These are phyloP conservation scores for Leccinum disarticulatum DNA, from an alignment of 768 basidiomycete genomes.

Conservation along the genomic window DNA sequence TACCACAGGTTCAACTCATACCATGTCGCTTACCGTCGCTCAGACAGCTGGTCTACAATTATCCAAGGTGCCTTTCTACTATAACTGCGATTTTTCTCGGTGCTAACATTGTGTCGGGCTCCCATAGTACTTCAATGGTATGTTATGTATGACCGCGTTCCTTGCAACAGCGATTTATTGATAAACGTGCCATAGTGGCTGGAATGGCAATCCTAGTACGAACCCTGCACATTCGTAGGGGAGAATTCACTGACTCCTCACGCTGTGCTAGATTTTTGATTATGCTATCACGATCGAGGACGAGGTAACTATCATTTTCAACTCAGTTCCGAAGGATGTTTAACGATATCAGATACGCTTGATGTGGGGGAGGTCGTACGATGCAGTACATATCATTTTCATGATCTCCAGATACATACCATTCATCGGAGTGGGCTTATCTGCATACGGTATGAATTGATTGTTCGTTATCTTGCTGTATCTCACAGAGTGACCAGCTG, in stretches of 20 bases:
- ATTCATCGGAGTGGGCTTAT: not conserved
- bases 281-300: not conserved
- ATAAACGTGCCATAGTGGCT: not conserved
- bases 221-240: not conserved
- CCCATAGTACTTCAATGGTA: not conserved
- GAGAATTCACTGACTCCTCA: not conserved
- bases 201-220: conserved; percentile 1
- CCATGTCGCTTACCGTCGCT: not conserved
- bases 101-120: not conserved
- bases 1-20: not conserved
- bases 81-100: too few species aligned
- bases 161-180: not conserved
- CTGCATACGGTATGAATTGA: not conserved
- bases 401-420: not conserved
- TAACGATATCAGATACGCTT: not conserved
- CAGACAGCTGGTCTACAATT: not conserved
- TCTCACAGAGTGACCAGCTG: not conserved
- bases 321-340: not conserved
- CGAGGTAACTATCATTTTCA: not conserved
- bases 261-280: not conserved
- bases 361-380: not conserved
- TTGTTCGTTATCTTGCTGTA: too few species aligned
- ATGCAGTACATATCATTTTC: not conserved
- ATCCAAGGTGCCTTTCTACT: not conserved
- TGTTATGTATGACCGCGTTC: not conserved